A percentile compares a stretch with the other conserved stretches of the same genome.
These are phyloP conservation scores for Cryptosporidium muris DNA, from an alignment of 169 alveolate species.

Conservation along the genomic window DNA sequence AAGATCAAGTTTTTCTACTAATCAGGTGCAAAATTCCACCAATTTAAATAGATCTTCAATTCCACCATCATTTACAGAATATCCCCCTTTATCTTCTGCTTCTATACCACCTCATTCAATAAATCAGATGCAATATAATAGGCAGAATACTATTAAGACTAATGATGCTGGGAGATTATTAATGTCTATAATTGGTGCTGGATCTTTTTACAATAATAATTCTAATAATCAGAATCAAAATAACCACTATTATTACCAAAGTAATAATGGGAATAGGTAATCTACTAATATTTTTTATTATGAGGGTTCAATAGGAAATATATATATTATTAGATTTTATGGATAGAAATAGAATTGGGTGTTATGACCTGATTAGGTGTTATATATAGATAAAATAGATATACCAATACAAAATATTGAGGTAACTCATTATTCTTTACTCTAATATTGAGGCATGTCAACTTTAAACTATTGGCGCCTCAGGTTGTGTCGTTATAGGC, in stretches of 20 bases:
- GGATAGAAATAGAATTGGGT: background rate
- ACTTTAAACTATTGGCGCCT: too few species aligned
- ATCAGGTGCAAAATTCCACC: background rate
- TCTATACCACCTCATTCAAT: slow-evolving; percentile 2
- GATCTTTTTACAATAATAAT: slow-evolving; percentile 27
- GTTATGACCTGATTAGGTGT: too few species aligned
- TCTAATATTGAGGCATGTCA: too few species aligned
- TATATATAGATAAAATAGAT: too few species aligned
- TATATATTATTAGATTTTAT: slow-evolving; percentile 10
- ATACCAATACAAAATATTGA: too few species aligned
- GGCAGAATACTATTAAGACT: slow-evolving; percentile 23
- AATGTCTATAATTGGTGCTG: slow-evolving; percentile 69
- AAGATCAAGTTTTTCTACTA: background rate
- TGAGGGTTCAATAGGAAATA: slow-evolving; percentile 10
- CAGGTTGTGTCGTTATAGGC: too few species aligned
- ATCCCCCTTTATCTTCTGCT: slow-evolving; percentile 69
- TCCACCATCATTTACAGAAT: slow-evolving; percentile 28
- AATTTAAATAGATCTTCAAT: background rate
- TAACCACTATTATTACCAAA: slow-evolving; percentile 24
- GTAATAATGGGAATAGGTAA: slow-evolving; percentile 4
- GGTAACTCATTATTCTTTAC: too few species aligned
- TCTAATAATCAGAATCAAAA: slow-evolving; percentile 6
- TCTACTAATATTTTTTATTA: background rate
- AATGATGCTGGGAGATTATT: slow-evolving; percentile 66
- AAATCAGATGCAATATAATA: background rate